Conservation (phyloP, 23 red algal species). For the Gracilaria gracilis region DNA sequence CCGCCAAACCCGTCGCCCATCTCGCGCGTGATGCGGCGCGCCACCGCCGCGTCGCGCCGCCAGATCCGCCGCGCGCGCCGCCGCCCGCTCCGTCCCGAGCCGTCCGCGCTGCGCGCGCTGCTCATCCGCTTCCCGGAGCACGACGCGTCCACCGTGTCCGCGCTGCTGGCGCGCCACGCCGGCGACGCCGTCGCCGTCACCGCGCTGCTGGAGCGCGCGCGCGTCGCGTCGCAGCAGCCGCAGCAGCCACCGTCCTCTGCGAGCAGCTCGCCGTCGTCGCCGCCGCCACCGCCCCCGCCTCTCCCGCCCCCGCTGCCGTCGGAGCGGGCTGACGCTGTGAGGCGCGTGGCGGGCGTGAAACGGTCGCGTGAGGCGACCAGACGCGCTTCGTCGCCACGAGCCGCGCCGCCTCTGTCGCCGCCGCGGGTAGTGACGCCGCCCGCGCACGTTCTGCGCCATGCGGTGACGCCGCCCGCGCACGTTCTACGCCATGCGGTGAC, state of each 20-base stretch:
- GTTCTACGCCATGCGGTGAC: not conserved
- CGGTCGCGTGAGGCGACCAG: not conserved
- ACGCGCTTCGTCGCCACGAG: not conserved
- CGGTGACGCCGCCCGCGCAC: not conserved
- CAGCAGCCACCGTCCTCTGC: not conserved
- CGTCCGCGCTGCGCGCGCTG: slow-evolving; percentile 16
- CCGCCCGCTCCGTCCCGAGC: not conserved
- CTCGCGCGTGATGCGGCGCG: slow-evolving; percentile 39
- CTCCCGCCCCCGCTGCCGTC: not conserved
- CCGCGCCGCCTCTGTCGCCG: not conserved
- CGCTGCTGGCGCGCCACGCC: slow-evolving; percentile 22
- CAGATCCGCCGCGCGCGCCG: slow-evolving; percentile 22
- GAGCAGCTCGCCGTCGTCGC: not conserved
- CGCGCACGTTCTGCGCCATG: not conserved
- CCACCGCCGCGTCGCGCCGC: not conserved
- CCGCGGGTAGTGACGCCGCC: not conserved
- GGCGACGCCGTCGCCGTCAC: slow-evolving; percentile 31
- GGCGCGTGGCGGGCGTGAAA: not conserved
- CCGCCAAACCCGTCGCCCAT: slow-evolving; percentile 24
- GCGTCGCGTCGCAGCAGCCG: not conserved
- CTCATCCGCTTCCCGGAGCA: slow-evolving; percentile 65
- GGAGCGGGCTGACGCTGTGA: not conserved
- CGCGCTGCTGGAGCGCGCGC: slow-evolving; percentile 1
- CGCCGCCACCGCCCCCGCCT: not conserved
- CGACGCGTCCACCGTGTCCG: slow-evolving; percentile 58